Conservation (phyloP, 1,284 basidiomycete genomes). For the Puccinia hordei region DNA sequence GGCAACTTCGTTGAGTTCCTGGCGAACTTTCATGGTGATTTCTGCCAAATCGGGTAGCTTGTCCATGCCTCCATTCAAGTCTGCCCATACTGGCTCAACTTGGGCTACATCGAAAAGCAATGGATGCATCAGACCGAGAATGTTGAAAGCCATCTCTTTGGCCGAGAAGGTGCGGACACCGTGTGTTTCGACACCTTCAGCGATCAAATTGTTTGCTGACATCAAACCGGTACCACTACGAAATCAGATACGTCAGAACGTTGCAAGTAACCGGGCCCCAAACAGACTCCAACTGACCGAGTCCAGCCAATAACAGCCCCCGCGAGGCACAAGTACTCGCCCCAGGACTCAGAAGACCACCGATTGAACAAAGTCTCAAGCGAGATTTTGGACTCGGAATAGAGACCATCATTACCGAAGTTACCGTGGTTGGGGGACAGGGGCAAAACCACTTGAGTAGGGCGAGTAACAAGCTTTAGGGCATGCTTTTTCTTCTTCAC, state of each 20-base stretch:
- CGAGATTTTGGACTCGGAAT: conserved; percentile 97
- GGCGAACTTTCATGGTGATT: conserved; percentile 82
- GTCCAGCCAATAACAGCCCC: conserved; percentile 93
- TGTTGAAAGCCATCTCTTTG: conserved; percentile 99
- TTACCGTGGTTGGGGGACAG: conserved; percentile 96
- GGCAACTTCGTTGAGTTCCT: conserved; percentile 73
- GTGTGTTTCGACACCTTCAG: conserved; percentile 87
- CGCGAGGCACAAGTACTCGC: conserved; percentile 94
- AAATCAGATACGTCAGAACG: conserved; percentile 63
- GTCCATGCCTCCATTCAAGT: conserved; percentile 96
- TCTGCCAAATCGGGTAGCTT: conserved; percentile 91
- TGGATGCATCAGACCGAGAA: conserved; percentile 94
- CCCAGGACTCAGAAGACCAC: conserved; percentile 98
- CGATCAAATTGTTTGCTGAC: conserved; percentile 91
- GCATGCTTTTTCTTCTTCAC: conserved; percentile 98
- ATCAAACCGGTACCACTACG: conserved; percentile 98
- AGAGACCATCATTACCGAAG: conserved; percentile 96
- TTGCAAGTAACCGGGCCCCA: background rate
- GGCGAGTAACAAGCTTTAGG: conserved; percentile 91
- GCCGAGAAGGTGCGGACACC: conserved; percentile 97
- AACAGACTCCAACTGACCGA: conserved; percentile 48
- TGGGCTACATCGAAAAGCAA: conserved; percentile 99
- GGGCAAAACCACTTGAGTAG: conserved; percentile 95
- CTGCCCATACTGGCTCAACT: conserved; percentile 98
- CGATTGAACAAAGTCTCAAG: conserved; percentile 96